Conservation (phyloP, 305 asterid genomes). For the Solanum chacoense region DNA sequence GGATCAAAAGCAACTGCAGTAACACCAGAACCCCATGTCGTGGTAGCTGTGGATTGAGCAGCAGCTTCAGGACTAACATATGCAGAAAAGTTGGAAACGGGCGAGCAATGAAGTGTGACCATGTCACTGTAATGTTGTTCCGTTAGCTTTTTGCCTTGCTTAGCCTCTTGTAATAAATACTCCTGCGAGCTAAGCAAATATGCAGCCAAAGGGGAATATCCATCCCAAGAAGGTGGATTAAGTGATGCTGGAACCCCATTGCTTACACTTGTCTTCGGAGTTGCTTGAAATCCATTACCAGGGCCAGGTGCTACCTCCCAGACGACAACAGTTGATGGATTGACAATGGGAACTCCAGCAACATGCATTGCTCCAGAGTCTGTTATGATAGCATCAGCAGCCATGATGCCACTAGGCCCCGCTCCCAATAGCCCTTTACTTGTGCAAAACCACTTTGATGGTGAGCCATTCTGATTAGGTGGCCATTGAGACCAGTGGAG, state of each 20-base stretch:
- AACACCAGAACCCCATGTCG: slow-evolving; percentile 99
- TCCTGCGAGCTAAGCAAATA: slow-evolving; percentile 98
- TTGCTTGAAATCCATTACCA: slow-evolving; percentile 91
- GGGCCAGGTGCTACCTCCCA: slow-evolving; percentile 99
- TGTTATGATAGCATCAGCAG: slow-evolving; percentile 96
- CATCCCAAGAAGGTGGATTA: slow-evolving; percentile 96
- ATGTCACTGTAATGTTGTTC: slow-evolving; percentile 70
- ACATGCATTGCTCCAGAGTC: slow-evolving; percentile 99
- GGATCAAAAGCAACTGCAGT: slow-evolving; percentile 99
- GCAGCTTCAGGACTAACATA: slow-evolving; percentile 99
- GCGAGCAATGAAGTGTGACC: slow-evolving; percentile 91
- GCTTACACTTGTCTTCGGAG: slow-evolving; percentile 63
- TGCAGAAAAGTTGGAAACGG: slow-evolving; percentile 98
- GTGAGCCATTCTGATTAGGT: slow-evolving; percentile 52
- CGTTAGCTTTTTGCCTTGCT: slow-evolving; percentile 57
- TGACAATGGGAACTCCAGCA: slow-evolving; percentile 97
- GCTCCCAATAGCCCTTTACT: slow-evolving; percentile 99
- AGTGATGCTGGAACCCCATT: slow-evolving; percentile 77
- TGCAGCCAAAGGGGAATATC: slow-evolving; percentile 90
- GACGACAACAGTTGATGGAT: slow-evolving; percentile 96
- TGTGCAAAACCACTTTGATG: slow-evolving; percentile 92
- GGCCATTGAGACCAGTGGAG: slow-evolving; percentile 99
- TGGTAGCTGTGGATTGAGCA: slow-evolving; percentile 82
- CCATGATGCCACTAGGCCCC: slow-evolving; percentile 99
- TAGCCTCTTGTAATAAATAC: slow-evolving; percentile 66